Base-by-base conservation (phyloP, 139 green algal genomes). In the Marvania coccoides region DNA sequence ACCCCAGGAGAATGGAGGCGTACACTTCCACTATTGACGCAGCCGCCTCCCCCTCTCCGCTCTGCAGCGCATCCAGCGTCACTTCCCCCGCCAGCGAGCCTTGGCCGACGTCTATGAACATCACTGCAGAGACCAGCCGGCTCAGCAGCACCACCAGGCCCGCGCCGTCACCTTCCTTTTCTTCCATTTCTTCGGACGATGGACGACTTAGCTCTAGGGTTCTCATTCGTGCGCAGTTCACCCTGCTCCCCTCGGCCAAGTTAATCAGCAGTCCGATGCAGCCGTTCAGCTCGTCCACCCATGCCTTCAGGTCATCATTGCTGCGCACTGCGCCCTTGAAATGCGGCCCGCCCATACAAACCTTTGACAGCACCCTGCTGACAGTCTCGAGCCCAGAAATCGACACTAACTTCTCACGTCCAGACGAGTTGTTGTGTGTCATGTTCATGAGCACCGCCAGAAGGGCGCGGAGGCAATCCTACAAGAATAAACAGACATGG, bases 261-360 rank as follows among this genome's bases (percentile, higher is more conserved):
- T 93, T 93, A 64, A 90, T 91, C 6, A 91, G 74, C 62, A 90
- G 63, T 0, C 81, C 85, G n/a, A 93, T 57, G 54, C 63, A 77
- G 48, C 31, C 19, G 29, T 35, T 72, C 26, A 77, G 45, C 36
- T 73, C 71, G 48, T 77, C 71, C 24, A 62, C 36, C 71, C 71
- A 77, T 3, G 23, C 58, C 1, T 63, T 34, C 36, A 74, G 67
- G 54, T 74, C 67, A 2, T 26, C 58, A 2, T 24, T 13, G 30
- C 30, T 51, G 6, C 30, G 55, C 30, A 63, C 19, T 51, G 15
- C 55, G 30, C 7, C 36, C 55, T 45, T 9, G 7, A n/a, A 63
- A 51, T 29, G n/a, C 13, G 30, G 12, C 15, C 14, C 26, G 23
- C 12, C 51, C 28, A 9, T 34, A 36, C 51, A 59, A 36, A 59